Base-by-base conservation (phyloP, 176 grass and related monocot genomes). In the Phoenix roebelenii region DNA sequence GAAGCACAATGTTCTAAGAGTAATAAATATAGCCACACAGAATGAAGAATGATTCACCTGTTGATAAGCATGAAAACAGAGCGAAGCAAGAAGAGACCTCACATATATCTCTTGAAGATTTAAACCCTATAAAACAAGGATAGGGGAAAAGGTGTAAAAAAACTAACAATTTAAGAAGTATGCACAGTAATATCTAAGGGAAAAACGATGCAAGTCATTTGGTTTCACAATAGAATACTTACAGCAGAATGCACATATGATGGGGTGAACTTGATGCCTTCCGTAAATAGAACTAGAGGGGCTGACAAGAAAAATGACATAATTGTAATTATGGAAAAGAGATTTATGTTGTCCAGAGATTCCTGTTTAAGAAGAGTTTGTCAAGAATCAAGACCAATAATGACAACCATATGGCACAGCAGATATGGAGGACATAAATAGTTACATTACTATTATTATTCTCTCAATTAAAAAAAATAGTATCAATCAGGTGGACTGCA, bases 231-330 rank as follows among this genome's bases (percentile, higher is more conserved):
- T 44, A 44, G 35, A 30, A 16, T 18, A 52, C 78, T 82, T 18
- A 95, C 89, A 3, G 71, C 71, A 77, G 75, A 73, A 19, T 77
- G 75, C 52, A 88, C 72, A 63, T 68, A 95, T 4, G 60, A 69
- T 18, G 85, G 89, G 51, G 67, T 82, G 69, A 95, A 88, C 65
- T 88, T 95, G 78, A 95, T 44, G 25, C 84, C 81, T 77, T 88
- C 81, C 7, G 56, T 50, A 1, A 79, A 71, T 30, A 95, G 3
- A 63, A 81, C 67, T 20, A 95, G 68, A 56, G 85, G 89, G 15
- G 52, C 74, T n/a, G 82, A 78, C 1, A 88, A 64, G 4, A 85
- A 67, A 79, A 95, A 86, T 12, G 89, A 88, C 53, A 88, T 60
- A 16, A 82, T 25, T 4, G 84, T 88, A 61, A 88, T 85, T 4